Evolutionary conservation across 768 basidiomycete species (phyloP), one percentile per base, ranked within the genome.

Genomic region (Pleurotus salmoneostramineus): DNA sequence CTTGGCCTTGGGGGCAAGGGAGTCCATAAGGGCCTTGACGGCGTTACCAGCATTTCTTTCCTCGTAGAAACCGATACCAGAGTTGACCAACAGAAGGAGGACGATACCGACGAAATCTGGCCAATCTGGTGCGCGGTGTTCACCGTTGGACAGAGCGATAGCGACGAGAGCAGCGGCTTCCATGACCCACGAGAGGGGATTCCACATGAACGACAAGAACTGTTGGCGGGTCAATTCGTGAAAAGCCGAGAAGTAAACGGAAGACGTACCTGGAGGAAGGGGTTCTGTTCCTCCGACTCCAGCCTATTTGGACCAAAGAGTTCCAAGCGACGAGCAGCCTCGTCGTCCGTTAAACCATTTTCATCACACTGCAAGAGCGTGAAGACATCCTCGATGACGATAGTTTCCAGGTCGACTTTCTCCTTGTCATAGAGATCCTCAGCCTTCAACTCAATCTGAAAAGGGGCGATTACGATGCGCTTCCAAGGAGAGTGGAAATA

Each of bases 111-210:
- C 83, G 76, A 98, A 98, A 78, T 98, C 96, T 70, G 91, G 78
- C 96, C 96, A 98, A 69, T 98, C 95, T 15, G 96, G 96, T 32
- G 95, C 84, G 56, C 80, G 77, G 57, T 79, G 76, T 65, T 87
- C 86, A 73, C 96, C 96, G 73, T 98, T 98, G 57, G 96, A 97
- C 33, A 98, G 84, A 43, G 84, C 94, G 71, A 98, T 98, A 49
- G 96, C 95, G 63, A 95, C 93, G 33, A 94, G 80, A 6, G 93
- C 91, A 40, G 95, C 95, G 61, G 89, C 94, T 74, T 98, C 96
- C 96, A 98, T 98, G 74, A 98, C 96, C 96, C 96, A 98, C 35
- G 96, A 98, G 10, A 98, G 80, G 45, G 96, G 96, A 77, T 98
- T 98, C 96, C 96, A 98, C 96, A 98, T 98, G 83, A 98, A 98